A percentile compares a stretch with the other conserved stretches of the same genome.
Evolutionary conservation across 2,329 filamentous ascomycete species (phyloP).

Genomic region (Ceratocystiopsis sp.): DNA sequence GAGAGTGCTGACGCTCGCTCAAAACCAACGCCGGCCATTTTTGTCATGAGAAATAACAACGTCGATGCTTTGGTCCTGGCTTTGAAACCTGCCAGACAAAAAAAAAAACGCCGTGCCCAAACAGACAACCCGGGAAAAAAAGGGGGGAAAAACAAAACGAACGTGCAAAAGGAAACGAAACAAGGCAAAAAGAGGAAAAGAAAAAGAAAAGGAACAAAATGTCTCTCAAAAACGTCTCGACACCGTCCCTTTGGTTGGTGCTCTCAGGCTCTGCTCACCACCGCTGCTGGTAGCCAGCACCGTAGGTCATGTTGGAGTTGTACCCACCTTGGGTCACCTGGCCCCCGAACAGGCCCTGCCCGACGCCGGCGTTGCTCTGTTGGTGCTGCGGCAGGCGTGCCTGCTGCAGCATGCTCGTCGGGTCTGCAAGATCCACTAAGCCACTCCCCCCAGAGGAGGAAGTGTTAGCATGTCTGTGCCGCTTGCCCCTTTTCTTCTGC

Average conservation of each 20-base stretch:
- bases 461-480: conserved; percentile 99
- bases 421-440: conserved; percentile 99
- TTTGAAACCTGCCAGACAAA: neutral
- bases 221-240: neutral
- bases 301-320: conserved; percentile 73
- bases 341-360: conserved; percentile 79
- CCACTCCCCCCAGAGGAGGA: conserved; percentile 98
- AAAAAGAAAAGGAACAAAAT: neutral
- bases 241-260: neutral
- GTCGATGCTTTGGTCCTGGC: too few relatives aligned
- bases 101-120: neutral
- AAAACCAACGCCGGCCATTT: neutral
- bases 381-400: conserved; percentile 72
- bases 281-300: conserved; percentile 43
- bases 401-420: conserved; percentile 75
- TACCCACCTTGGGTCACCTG: conserved; percentile 81
- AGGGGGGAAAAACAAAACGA: neutral
- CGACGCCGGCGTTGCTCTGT: conserved; percentile 65
- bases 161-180: neutral
- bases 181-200: neutral
- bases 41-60: neutral
- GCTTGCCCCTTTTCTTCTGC: conserved; percentile 99
- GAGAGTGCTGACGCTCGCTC: neutral
- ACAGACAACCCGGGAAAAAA: neutral
- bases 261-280: conserved; percentile 34